Base-by-base conservation (phyloP, 176 grass and related monocot species). In the Oryza glumipatula region DNA sequence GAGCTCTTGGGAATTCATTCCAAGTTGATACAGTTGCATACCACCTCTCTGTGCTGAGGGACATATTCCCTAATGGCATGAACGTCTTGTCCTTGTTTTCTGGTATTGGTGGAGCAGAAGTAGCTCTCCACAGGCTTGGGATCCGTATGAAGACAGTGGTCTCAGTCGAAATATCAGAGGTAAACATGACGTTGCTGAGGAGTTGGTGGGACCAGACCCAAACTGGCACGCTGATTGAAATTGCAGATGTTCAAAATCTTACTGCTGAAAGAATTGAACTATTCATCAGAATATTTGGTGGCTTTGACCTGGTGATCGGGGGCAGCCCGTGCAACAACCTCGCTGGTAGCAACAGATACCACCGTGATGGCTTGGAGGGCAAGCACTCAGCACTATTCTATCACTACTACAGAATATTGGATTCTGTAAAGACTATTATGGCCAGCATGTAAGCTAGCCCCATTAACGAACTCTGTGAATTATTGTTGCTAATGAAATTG, bases 121-220 rank as follows among this genome's bases (percentile, higher is more conserved):
- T 99, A n/a, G 89, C 96, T 67, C 86, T 99, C 11, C 88, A 99
- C 21, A 84, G 86, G 16, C 81, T 99, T 9, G 96, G 93, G 19
- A 89, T 99, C 49, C 86, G 51, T 41, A 83, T 99, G 84, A 94
- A 77, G 19, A 58, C 67, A 0, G 92, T 98, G 33, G 38, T 98
- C 38, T 98, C 95, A 7, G 89, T 98, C 33, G 95, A 98, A 76
- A 90, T 91, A 13, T 91, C 89, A 16, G 81, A 94, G 28, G 83
- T 87, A 39, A 98, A 90, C 23, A 86, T 80, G 1, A 36, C 35
- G 38, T 39, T 98, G 43, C 16, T 98, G 21, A 93, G 36, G 79
- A 88, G 92, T 56, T 98, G 95, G 95, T 98, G 95, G 95, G 80
- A 93, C n/a, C 84, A 95, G 77, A 95, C 92, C 7, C 95, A 98